Base-by-base conservation (phyloP, 805 yeast species). In the Komagataella pastoris region DNA sequence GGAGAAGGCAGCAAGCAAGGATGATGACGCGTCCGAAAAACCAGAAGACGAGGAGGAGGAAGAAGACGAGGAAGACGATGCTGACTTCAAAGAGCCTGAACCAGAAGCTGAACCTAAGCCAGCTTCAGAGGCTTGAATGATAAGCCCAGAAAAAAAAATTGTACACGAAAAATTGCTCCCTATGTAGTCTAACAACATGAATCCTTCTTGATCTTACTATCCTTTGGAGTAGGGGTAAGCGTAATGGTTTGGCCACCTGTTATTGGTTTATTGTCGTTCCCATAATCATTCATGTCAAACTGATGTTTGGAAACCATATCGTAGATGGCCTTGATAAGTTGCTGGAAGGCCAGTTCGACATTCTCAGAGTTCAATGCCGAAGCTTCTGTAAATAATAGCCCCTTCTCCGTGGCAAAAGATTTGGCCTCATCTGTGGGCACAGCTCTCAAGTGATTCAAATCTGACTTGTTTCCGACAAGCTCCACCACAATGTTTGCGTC, bases 381-480 rank as follows among this genome's bases (percentile, higher is more conserved):
- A 14, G 98, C 95, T 73, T 93, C 99, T 48, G 97, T 91, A 66
- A 93, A 93, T 61, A 93, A 73, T 60, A 93, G 75, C 66, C 80
- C 87, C 72, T 93, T 90, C 69, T 93, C 97, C 54, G 86, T 80
- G 45, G 97, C 96, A 71, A 90, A 90, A 63, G 84, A 86, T 69
- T 83, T 85, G 54, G 98, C 99, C 70, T 93, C 99, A 54, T 93
- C 98, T 36, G 97, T 90, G 54, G 98, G 96, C 18, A 93, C 96
- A 0, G 97, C 97, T 63, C 99, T 81, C 63, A 89, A 74, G 68
- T 91, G 97, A 58, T 83, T 87, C 65, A 89, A 75, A 73, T 90
- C 97, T 36, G 87, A 79, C 68, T 90, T 90, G 71, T 89, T 90
- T 61, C 96, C 97, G 56, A 89, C 93, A 58, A 90, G 75, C 54